A percentile compares a stretch with the other conserved stretches of the same genome.
phyloP scores from a whole-genome alignment of 2,329 filamentous ascomycete genomes.

The Sclerotinia spermophila region DNA sequence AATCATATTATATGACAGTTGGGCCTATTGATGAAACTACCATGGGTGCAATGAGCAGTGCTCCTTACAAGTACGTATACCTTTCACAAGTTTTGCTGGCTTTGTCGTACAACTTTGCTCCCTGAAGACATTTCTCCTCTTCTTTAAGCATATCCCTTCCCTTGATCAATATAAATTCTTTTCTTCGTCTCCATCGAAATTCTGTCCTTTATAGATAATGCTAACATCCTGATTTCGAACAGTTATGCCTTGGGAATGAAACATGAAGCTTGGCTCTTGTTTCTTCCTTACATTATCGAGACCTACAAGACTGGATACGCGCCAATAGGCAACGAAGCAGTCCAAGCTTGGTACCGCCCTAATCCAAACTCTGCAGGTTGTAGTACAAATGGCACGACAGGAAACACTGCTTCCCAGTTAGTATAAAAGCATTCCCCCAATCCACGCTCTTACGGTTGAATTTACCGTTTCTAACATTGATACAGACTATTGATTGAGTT shows the following conservation, averaged over 20 bases:
- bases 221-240: neutral
- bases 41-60: neutral
- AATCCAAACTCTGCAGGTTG: conserved; percentile 4
- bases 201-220: neutral
- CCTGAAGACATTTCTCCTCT: neutral
- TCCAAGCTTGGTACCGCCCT: conserved; percentile 6
- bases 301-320: conserved; percentile 1
- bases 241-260: conserved; percentile 30
- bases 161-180: no score
- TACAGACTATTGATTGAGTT: neutral
- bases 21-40: neutral
- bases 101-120: neutral
- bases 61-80: conserved; percentile 3
- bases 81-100: neutral
- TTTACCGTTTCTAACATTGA: neutral
- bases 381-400: neutral
- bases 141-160: neutral
- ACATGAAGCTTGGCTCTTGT: conserved; percentile 46
- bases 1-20: neutral
- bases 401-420: conserved; percentile 7
- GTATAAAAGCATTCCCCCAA: neutral
- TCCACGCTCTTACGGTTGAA: neutral
- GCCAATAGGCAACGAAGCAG: neutral
- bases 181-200: no score
- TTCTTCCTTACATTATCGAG: conserved; percentile 1